Conservation (phyloP, 441 rosid genomes). For the Populus hybrid region DNA sequence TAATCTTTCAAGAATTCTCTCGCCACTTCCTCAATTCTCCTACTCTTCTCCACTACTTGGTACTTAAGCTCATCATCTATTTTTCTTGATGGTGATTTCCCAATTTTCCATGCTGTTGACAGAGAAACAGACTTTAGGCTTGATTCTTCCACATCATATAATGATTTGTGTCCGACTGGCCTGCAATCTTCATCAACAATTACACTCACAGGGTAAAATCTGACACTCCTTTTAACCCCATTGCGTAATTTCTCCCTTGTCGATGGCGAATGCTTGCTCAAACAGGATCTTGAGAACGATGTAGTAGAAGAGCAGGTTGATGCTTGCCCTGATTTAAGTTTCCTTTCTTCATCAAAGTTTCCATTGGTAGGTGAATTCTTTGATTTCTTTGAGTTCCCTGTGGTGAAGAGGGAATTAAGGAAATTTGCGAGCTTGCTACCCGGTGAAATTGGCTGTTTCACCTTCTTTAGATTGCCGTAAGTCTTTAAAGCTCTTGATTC, state of each 20-base stretch:
- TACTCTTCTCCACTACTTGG: conserved; percentile 29
- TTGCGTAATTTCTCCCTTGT: conserved; percentile 45
- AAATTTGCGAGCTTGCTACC: conserved; percentile 68
- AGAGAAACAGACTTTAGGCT: conserved; percentile 37
- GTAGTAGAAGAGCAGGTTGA: too few relatives aligned
- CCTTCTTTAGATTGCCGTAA: conserved; percentile 54
- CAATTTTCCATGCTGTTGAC: conserved; percentile 44
- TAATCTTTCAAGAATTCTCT: conserved; percentile 50
- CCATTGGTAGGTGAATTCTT: conserved; percentile 34
- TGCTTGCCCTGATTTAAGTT: too few relatives aligned
- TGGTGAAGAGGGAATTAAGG: conserved; percentile 64
- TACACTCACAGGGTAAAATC: conserved; percentile 68
- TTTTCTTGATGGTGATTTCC: conserved; percentile 47
- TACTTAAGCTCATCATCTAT: conserved; percentile 37
- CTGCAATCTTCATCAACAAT: conserved; percentile 57
- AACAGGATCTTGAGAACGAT: too few relatives aligned
- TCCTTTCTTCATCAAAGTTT: conserved; percentile 2
- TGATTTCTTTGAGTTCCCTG: conserved; percentile 46
- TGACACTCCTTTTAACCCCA: conserved; percentile 58
- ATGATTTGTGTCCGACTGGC: conserved; percentile 49
- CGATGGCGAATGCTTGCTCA: conserved; percentile 39
- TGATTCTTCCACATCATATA: conserved; percentile 30
- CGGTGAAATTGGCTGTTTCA: conserved; percentile 85
- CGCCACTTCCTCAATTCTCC: conserved; percentile 57
- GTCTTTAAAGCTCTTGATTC: conserved; percentile 62